A percentile compares a stretch with the other conserved stretches of the same genome.
Conservation (phyloP, 192 early-diverging fungal species). For the Mortierella alpina region DNA sequence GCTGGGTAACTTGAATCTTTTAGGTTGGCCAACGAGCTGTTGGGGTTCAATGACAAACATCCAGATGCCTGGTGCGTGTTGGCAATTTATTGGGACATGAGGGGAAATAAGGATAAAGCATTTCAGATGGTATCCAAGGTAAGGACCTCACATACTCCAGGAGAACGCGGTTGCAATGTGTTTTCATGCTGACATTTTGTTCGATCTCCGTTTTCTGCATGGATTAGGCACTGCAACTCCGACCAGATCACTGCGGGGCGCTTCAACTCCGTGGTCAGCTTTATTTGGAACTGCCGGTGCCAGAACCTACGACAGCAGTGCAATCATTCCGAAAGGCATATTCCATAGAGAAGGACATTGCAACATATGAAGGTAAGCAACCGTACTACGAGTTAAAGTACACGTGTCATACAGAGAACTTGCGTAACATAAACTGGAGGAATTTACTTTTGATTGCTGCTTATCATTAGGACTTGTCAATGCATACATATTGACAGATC, state of each 20-base stretch:
- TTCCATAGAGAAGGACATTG: conserved; percentile 19
- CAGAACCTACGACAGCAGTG: conserved; percentile 15
- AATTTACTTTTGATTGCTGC: not conserved
- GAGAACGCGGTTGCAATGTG: not conserved
- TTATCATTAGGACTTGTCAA: conserved; percentile 18
- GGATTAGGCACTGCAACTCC: conserved; percentile 18
- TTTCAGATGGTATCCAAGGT: conserved; percentile 23
- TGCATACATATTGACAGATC: conserved; percentile 22
- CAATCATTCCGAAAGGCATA: conserved; percentile 19
- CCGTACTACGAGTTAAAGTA: not conserved
- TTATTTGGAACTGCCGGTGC: not conserved
- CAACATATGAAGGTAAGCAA: conserved; percentile 25
- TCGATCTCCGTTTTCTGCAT: not conserved
- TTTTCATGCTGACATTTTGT: not conserved
- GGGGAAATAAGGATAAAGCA: conserved; percentile 19
- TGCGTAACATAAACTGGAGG: not conserved
- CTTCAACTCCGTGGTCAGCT: conserved; percentile 26
- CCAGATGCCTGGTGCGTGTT: conserved; percentile 40
- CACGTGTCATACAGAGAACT: not conserved
- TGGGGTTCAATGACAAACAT: conserved; percentile 16
- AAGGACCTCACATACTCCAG: not conserved
- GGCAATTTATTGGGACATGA: conserved; percentile 20
- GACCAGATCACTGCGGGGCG: conserved; percentile 23
- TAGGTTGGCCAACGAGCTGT: conserved; percentile 23
- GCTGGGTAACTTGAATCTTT: not conserved